Evolutionary conservation across 1,139 yeast genomes (phyloP), one percentile per base, ranked within the genome.

Genomic region (Debaryomycetaceae sp.): DNA sequence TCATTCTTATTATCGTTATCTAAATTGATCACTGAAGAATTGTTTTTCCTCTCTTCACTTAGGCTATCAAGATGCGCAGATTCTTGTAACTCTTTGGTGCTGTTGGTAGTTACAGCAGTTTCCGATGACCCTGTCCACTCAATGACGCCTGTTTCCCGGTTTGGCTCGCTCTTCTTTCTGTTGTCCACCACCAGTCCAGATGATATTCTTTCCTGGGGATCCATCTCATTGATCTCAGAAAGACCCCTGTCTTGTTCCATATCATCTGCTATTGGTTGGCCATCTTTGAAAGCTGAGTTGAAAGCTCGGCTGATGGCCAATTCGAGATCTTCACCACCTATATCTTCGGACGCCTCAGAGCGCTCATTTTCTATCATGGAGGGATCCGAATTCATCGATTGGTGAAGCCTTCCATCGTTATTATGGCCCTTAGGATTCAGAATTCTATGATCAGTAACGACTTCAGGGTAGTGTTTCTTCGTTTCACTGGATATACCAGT

Each of bases 1-100:
- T 53, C 56, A 23, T 45, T 37, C n/a, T 55, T 59, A 14, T 52
- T 55, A 2, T 42, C 47, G 11, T 11, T 4, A 11, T 27, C 11
- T 8, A 11, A 2, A 27, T 7, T 27, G 31, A 27, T 7, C 31
- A 11, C 8, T 8, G 11, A 3, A 11, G 8, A 8, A 27, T 3
- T 3, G 11, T 11, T 27, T 8, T 27, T 11, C 31, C 11, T 27
- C 4, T 27, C 11, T 27, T 3, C 4, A 11, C 31, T 4, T 2
- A 11, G 3, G 31, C 31, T 11, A 8, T 8, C 8, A 7, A 11
- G 11, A 8, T 7, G 8, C 11, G 11, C 6, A 34, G 34, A 11
- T 6, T 42, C 5, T 23, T 36, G 5, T 36, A 39, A 5, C 14
- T 38, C 11, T 7, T 14, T 7, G 11, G 40, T 8, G 17, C 22